Base-by-base conservation (phyloP, 176 grass and related monocot species). In the Cocos nucifera region DNA sequence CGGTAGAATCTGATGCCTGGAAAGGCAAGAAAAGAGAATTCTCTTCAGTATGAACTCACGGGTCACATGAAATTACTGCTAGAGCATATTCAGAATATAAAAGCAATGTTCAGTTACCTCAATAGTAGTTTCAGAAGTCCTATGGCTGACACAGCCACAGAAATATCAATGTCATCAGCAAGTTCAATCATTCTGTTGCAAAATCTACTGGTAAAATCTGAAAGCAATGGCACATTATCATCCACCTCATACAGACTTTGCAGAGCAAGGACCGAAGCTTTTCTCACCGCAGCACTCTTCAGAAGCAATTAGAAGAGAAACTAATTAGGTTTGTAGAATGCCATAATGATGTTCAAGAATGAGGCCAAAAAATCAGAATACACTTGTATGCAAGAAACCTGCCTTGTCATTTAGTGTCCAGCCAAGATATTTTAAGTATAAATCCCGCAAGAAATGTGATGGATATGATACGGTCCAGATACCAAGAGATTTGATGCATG, bases 331-430 rank as follows among this genome's bases (percentile, higher is more conserved):
- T 76, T 53, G 4, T 51, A 17, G 52, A 49, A 63, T 4, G 30
- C 53, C 3, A 64, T 61, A 12, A 50, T 69, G 50, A 26, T 79
- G 53, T 14, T 16, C 73, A 48, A 44, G 35, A 44, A 44, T 44
- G 9, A 44, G 6, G 35, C 0, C 8, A 44, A 44, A 44, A 12
- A 44, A 44, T 44, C 35, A 44, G 35, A 44, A 44, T 12, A 44
- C 35, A 44, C 35, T 44, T 12, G 35, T 3, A 44, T 12, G 9
- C 1, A 44, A 44, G 75, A 15, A 57, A 56, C 5, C 77, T 95
- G 88, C 92, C 80, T 97, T 97, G 67, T 97, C 92, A 72, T 97
- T 97, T 56, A 97, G 74, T 78, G 92, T 91, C 92, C 92, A 97
- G 55, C 92, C 92, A 80, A 97, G 84, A 85, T 97, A 97, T 63